Conservation (phyloP, 805 yeast genomes). For the Dipodascus geniculatus region DNA sequence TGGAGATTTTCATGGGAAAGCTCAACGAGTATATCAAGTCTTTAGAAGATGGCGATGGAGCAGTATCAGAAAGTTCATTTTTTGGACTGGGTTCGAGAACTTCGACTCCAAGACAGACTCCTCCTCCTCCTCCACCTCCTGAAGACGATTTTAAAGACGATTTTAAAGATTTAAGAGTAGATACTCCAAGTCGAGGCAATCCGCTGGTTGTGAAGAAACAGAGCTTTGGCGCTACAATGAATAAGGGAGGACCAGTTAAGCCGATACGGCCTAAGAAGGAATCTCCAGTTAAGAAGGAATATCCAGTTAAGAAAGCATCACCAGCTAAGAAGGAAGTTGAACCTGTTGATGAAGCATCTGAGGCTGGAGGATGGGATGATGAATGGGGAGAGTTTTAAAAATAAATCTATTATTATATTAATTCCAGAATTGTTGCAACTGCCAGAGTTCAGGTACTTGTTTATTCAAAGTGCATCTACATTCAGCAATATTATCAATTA, state of each 20-base stretch:
- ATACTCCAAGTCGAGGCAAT: not conserved
- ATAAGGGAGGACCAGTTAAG: not conserved
- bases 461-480: not conserved
- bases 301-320: not conserved
- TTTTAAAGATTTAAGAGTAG: too few relatives aligned
- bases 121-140: too few relatives aligned
- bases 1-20: constrained; percentile 48
- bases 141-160: too few relatives aligned
- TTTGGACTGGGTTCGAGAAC: not conserved
- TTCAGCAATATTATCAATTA: not conserved
- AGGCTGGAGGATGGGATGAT: not conserved
- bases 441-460: not conserved
- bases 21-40: constrained; percentile 35
- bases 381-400: not conserved
- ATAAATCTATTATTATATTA: too few relatives aligned
- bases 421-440: not conserved
- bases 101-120: not conserved
- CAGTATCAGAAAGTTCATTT: not conserved
- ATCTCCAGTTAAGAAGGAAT: too few relatives aligned
- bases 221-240: not conserved
- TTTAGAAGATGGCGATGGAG: constrained; percentile 17
- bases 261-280: not conserved
- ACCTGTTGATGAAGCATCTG: not conserved
- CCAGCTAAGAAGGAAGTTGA: too few relatives aligned
- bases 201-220: not conserved